These are phyloP conservation scores for Fraxinus ornus DNA, from an alignment of 305 asterid species.

Conservation along the genomic window DNA sequence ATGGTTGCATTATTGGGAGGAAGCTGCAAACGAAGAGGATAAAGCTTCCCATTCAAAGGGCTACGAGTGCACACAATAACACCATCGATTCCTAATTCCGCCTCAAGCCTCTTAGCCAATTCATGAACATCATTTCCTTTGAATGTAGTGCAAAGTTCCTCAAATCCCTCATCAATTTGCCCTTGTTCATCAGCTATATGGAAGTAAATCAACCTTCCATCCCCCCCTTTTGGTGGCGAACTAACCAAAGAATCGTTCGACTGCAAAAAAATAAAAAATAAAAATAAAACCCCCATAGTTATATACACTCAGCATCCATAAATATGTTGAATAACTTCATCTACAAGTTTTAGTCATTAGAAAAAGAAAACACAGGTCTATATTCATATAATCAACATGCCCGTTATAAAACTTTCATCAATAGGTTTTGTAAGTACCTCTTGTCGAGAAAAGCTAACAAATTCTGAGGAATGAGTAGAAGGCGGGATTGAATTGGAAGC, in stretches of 20 bases:
- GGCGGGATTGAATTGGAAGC: conserved; percentile 29
- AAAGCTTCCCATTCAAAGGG: conserved; percentile 44
- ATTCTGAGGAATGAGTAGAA: conserved; percentile 19
- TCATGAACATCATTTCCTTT: conserved; percentile 68
- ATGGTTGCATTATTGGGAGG: conserved; percentile 35
- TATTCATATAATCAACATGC: not conserved
- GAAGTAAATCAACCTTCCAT: conserved; percentile 71
- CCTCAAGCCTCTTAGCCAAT: conserved; percentile 54
- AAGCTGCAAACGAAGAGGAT: conserved; percentile 34
- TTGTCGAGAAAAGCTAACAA: conserved; percentile 46
- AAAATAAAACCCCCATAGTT: not conserved
- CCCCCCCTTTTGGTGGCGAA: conserved; percentile 58
- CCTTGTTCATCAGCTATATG: conserved; percentile 69
- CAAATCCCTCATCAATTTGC: conserved; percentile 55
- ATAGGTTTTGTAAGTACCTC: conserved; percentile 38
- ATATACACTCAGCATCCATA: not conserved
- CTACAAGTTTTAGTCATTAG: not conserved
- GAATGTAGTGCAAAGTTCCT: conserved; percentile 61
- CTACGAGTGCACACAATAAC: conserved; percentile 64
- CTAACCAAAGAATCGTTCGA: conserved; percentile 43
- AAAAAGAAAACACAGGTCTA: not conserved
- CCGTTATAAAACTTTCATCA: not conserved
- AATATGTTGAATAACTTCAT: not conserved
- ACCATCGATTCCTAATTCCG: conserved; percentile 55
- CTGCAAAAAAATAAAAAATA: conserved; percentile 37